These are phyloP conservation scores for Porphyrellus cyaneotinctus DNA, from an alignment of 768 basidiomycete genomes.

Conservation along the genomic window DNA sequence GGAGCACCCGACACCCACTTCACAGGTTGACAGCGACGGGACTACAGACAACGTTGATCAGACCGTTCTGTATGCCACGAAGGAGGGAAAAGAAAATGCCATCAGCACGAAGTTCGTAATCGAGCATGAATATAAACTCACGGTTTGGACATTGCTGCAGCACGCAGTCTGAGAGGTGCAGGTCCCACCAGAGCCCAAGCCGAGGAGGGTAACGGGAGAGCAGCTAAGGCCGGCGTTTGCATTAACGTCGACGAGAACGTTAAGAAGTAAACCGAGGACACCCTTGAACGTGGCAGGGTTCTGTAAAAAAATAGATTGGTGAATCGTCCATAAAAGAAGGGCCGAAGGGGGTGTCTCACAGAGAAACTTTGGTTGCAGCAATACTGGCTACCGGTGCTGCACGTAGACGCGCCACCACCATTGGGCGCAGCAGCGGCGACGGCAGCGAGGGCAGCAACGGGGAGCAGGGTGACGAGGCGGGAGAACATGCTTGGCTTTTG, in stretches of 20 bases:
- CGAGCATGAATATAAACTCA: background rate
- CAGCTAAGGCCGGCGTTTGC: background rate
- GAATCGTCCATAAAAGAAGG: no score
- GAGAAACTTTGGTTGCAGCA: no score
- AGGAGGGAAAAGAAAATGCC: background rate
- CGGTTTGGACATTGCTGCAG: background rate
- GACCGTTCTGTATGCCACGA: background rate
- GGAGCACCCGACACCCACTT: no score
- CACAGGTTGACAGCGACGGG: background rate
- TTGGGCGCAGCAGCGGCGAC: background rate
- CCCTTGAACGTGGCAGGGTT: background rate
- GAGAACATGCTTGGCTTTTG: background rate
- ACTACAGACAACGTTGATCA: background rate
- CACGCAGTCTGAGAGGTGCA: background rate
- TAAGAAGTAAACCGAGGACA: background rate
- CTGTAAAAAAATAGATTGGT: background rate
- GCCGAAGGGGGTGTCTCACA: no score
- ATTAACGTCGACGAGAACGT: background rate
- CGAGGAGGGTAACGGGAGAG: background rate
- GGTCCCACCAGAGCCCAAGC: background rate
- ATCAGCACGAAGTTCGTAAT: background rate
- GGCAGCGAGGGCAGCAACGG: background rate
- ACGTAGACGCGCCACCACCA: no score
- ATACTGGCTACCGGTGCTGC: no score
- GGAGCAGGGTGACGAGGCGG: background rate